Base-by-base conservation (phyloP, 2,329 filamentous ascomycete species). In the Trichoderma atrobrunneum region DNA sequence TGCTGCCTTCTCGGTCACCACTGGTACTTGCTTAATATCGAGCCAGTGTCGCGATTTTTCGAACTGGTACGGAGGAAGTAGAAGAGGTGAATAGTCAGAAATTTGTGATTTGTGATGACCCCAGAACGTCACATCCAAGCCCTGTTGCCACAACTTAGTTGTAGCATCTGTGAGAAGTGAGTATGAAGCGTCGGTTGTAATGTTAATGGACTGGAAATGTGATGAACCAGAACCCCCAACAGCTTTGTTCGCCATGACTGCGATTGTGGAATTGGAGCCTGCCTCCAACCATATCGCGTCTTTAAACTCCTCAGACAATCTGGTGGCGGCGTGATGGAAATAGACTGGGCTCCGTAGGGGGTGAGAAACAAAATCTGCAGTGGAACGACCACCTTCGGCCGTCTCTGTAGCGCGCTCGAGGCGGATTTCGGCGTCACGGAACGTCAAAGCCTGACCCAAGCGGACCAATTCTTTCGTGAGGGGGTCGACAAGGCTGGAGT, bases 61-160 rank as follows among this genome's bases (percentile, higher is more conserved):
- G 72, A 85, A 85, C 57, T 85, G 83, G 70, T 85, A 84, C 0
- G 83, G 81, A 0, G 83, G 84, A 0, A 85, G 34, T 36, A 36
- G 1, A 36, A 75, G 0, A 79, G 36, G 4, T 7, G 34, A 36
- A 36, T 36, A 36, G 34, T 36, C 34, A 16, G 34, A 36, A 36
- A 36, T 36, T 16, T 36, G 34, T 16, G 34, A 16, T 16, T 36
- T 36, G 34, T 36, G 34, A 36, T 36, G 34, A 7, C 34, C 34
- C 34, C 34, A 36, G 34, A 36, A 36, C 5, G 34, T 36, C 34
- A 36, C 34, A 36, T 36, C 34, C 34, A 36, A 36, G 34, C 34
- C 34, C 3, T 36, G 34, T 36, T 36, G 34, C 34, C 34, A 36
- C 34, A 36, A 36, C 34, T 36, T 36, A 5, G 34, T 36, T 36